Percentiles rank a stretch among this genome's conserved stretches.
Conservation (phyloP, 2,329 filamentous ascomycete species). For the Aspergillus oerlinghausenensis region DNA sequence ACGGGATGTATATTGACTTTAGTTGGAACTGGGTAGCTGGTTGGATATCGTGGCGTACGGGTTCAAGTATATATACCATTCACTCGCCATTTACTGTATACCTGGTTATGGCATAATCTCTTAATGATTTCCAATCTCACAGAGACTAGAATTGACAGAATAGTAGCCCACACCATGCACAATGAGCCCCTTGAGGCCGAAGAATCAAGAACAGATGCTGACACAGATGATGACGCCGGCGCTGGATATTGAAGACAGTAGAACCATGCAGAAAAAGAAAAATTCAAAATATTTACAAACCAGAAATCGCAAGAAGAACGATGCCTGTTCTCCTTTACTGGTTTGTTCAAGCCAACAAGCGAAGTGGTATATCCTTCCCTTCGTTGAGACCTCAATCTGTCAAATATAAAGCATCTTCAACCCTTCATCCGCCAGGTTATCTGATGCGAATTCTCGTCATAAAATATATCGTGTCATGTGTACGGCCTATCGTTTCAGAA, state of each 20-base stretch:
- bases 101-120: background rate
- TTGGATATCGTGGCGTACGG: too few relatives aligned
- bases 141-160: background rate
- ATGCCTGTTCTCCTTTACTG: background rate
- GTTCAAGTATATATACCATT: too few relatives aligned
- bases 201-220: background rate
- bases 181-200: background rate
- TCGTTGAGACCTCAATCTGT: background rate
- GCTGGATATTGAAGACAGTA: slow-evolving; percentile 2
- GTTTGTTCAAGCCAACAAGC: background rate
- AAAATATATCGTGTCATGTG: slow-evolving; percentile 7
- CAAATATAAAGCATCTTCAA: background rate
- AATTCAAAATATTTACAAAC: background rate
- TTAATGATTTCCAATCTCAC: background rate
- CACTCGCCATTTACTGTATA: background rate
- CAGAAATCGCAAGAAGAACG: background rate
- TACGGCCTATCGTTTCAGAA: background rate
- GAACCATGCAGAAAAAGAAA: background rate
- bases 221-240: slow-evolving; percentile 1
- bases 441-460: background rate
- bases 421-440: background rate
- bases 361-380: background rate
- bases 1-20: background rate
- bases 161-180: background rate
- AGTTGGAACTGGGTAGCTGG: background rate